phyloP scores from a whole-genome alignment of 2,329 filamentous ascomycete species.

The Aspergillus puulaauensis region DNA sequence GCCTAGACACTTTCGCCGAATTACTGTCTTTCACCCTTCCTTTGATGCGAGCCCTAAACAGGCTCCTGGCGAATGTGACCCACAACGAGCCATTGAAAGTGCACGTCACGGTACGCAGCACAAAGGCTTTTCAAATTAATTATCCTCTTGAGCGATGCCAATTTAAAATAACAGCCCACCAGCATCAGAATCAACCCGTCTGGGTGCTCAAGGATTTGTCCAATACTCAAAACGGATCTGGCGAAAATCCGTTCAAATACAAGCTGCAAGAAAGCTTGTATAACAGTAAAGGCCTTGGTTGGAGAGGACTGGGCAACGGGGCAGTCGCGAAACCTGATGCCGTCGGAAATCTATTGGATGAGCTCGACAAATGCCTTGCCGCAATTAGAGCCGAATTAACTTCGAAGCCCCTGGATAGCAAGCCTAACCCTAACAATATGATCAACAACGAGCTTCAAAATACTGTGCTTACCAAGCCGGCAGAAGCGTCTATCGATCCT shows the following conservation, averaged over 20 bases:
- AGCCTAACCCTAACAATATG: neutral
- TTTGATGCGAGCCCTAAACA: constrained; percentile 38
- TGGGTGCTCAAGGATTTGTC: constrained; percentile 37
- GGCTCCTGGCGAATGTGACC: constrained; percentile 28
- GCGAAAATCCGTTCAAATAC: constrained; percentile 20
- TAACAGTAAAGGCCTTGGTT: constrained; percentile 37
- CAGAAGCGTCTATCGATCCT: neutral
- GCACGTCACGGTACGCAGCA: constrained; percentile 36
- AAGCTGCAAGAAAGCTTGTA: constrained; percentile 35
- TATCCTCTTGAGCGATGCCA: constrained; percentile 34
- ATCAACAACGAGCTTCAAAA: neutral
- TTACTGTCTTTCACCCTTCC: constrained; percentile 37
- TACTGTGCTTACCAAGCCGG: neutral
- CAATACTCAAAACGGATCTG: constrained; percentile 15
- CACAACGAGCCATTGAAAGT: constrained; percentile 24
- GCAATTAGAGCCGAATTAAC: constrained; percentile 5
- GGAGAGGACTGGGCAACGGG: constrained; percentile 41
- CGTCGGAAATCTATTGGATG: constrained; percentile 32
- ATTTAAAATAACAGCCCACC: constrained; percentile 31
- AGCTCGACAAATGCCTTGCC: constrained; percentile 31
- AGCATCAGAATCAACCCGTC: constrained; percentile 28
- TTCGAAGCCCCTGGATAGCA: neutral
- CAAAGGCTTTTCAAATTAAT: constrained; percentile 35
- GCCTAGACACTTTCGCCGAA: constrained; percentile 30
- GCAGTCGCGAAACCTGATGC: constrained; percentile 34